Percentiles rank a stretch among this genome's conserved stretches.
phyloP scores from a whole-genome alignment of 108 stramenopile genomes.

The Ochromonas danica region DNA sequence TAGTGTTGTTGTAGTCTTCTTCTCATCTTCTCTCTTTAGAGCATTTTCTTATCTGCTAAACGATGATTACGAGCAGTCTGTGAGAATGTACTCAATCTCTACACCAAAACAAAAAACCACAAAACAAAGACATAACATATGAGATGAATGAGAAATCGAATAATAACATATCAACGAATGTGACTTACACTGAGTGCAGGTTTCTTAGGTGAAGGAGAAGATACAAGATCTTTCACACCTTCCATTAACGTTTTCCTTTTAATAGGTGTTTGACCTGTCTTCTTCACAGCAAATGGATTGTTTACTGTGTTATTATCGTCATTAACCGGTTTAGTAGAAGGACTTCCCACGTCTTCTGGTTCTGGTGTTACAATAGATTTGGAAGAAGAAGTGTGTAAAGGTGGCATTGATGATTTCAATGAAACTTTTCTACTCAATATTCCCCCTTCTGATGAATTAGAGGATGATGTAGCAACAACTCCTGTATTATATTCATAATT shows the following conservation, averaged over 20 bases:
- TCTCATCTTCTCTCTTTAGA: neutral
- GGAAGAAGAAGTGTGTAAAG: neutral
- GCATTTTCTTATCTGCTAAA: neutral
- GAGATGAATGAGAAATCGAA: neutral
- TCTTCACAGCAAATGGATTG: constrained; percentile 33
- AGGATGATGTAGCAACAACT: neutral
- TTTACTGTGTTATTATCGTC: neutral
- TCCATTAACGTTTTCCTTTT: neutral
- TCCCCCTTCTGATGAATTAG: neutral
- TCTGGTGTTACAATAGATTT: neutral
- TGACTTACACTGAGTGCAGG: constrained; percentile 8
- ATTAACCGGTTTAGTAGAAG: neutral
- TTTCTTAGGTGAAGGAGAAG: constrained; percentile 31
- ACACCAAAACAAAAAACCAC: neutral
- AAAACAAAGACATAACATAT: neutral
- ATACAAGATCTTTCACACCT: neutral
- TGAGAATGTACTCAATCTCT: neutral
- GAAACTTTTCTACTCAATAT: neutral
- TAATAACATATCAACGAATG: neutral
- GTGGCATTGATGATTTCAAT: neutral
- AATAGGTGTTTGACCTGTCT: neutral
- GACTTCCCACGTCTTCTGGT: too few relatives aligned
- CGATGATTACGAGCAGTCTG: neutral
- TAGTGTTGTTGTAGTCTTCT: neutral
- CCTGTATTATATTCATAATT: neutral